A percentile compares a stretch with the other conserved stretches of the same genome.
Conservation (phyloP, 2,329 filamentous ascomycete species). For the Colletotrichum sp. region DNA sequence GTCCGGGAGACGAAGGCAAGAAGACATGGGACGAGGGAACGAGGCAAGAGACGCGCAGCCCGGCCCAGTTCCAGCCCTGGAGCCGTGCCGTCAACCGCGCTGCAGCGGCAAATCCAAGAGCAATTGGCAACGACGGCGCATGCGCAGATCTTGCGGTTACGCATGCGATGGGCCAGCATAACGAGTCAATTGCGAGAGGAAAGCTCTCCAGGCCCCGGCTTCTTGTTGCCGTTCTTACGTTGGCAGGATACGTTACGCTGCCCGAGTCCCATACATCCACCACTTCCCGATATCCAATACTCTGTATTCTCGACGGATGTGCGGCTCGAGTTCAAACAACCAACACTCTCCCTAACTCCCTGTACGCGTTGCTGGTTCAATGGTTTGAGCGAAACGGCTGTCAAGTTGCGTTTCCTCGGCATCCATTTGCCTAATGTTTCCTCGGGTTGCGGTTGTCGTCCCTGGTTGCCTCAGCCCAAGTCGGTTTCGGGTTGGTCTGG, state of each 20-base stretch:
- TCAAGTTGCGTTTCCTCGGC: conserved; percentile 4
- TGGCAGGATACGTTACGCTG: not conserved
- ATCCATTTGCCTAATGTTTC: not conserved
- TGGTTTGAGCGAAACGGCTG: not conserved
- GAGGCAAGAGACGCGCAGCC: not conserved
- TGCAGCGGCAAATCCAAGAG: not conserved
- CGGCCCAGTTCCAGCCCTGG: not conserved
- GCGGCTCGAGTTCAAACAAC: not conserved
- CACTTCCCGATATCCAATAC: not conserved
- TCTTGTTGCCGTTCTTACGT: not conserved
- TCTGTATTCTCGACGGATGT: not conserved
- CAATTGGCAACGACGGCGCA: not conserved
- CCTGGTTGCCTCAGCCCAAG: not conserved
- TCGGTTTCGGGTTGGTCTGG: not conserved
- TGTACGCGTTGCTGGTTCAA: not conserved
- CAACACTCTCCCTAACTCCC: not conserved
- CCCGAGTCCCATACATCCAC: not conserved
- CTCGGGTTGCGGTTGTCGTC: not conserved
- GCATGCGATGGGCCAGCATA: not conserved
- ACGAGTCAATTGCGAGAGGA: not conserved
- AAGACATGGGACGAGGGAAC: not conserved
- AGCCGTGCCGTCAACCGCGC: not conserved
- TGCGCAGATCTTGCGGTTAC: not conserved
- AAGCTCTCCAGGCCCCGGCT: not conserved
- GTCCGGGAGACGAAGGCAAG: not conserved